A percentile compares a stretch with the other conserved stretches of the same genome.
phyloP scores from a whole-genome alignment of 345 rosid species.

The Boechera stricta region DNA sequence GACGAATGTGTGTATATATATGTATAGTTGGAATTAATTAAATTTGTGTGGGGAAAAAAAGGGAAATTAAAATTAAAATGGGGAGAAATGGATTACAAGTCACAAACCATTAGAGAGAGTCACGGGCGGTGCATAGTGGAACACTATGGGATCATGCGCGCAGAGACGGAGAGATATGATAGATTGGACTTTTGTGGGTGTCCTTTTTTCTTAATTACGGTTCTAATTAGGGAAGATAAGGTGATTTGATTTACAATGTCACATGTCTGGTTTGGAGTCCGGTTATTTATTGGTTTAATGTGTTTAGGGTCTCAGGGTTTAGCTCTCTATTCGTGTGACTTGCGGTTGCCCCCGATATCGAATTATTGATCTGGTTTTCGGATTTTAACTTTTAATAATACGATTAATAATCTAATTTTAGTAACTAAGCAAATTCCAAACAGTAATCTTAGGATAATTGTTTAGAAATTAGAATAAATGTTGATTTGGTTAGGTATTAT shows the following conservation, averaged over 20 bases:
- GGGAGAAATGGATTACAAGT: slow-evolving; percentile 36
- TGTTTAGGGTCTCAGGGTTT: no score
- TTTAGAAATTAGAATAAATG: background rate
- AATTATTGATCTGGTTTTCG: background rate
- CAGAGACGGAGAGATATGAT: slow-evolving; percentile 28
- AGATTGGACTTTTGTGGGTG: slow-evolving; percentile 37
- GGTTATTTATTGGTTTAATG: no score
- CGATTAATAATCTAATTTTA: background rate
- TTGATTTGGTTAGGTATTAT: slow-evolving; percentile 17
- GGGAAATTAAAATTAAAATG: background rate
- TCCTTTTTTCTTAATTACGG: background rate
- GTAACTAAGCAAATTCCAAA: background rate
- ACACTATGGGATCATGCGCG: slow-evolving; percentile 46
- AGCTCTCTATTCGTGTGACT: no score
- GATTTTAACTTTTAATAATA: background rate
- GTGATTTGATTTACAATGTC: background rate
- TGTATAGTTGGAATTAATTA: slow-evolving; percentile 13
- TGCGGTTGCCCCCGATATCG: background rate
- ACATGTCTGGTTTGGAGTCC: no score
- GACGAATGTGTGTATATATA: slow-evolving; percentile 13
- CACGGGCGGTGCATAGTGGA: slow-evolving; percentile 46
- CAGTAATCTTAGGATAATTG: background rate
- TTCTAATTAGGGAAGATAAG: slow-evolving; percentile 4
- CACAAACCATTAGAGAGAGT: slow-evolving; percentile 42
- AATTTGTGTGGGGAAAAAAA: background rate